A percentile compares a stretch with the other conserved stretches of the same genome.
These are phyloP conservation scores for Isoetes engelmannii DNA, from an alignment of 83 land plant species.

Conservation along the genomic window DNA sequence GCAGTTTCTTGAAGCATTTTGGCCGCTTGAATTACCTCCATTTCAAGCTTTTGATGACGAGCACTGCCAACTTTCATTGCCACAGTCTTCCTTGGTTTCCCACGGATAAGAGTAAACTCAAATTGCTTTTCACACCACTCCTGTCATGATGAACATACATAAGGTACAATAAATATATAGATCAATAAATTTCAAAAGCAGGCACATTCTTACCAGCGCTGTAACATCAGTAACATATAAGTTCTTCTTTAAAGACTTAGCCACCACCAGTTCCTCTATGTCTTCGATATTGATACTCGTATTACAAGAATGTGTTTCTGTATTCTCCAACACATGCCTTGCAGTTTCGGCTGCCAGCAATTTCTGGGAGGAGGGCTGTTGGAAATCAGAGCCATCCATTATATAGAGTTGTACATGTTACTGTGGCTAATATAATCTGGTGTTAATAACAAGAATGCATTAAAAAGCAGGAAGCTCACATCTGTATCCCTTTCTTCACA, in stretches of 20 bases:
- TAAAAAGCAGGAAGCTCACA: too few relatives aligned
- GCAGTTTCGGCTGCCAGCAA: slow-evolving; percentile 17
- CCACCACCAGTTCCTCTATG: slow-evolving; percentile 32
- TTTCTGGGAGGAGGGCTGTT: slow-evolving; percentile 19
- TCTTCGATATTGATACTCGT: slow-evolving; percentile 21
- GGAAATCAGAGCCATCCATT: neutral
- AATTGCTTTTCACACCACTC: slow-evolving; percentile 97
- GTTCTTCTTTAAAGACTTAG: slow-evolving; percentile 28
- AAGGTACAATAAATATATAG: neutral
- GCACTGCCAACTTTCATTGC: slow-evolving; percentile 79
- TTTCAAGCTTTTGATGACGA: slow-evolving; percentile 74
- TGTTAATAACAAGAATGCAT: too few relatives aligned
- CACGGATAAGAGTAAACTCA: slow-evolving; percentile 57
- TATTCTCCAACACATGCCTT: neutral
- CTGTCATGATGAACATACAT: slow-evolving; percentile 25
- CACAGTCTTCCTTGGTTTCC: slow-evolving; percentile 42
- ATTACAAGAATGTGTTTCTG: slow-evolving; percentile 9
- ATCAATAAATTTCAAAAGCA: neutral
- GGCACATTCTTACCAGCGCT: slow-evolving; percentile 33
- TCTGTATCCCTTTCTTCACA: neutral
- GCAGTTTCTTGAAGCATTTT: neutral
- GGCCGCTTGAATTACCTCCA: slow-evolving; percentile 40
- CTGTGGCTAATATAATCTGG: too few relatives aligned
- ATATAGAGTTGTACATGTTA: neutral
- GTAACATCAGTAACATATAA: slow-evolving; percentile 65